These are phyloP conservation scores for Dothiorella sarmentorum DNA, from an alignment of 2,329 filamentous ascomycete species.

Conservation along the genomic window DNA sequence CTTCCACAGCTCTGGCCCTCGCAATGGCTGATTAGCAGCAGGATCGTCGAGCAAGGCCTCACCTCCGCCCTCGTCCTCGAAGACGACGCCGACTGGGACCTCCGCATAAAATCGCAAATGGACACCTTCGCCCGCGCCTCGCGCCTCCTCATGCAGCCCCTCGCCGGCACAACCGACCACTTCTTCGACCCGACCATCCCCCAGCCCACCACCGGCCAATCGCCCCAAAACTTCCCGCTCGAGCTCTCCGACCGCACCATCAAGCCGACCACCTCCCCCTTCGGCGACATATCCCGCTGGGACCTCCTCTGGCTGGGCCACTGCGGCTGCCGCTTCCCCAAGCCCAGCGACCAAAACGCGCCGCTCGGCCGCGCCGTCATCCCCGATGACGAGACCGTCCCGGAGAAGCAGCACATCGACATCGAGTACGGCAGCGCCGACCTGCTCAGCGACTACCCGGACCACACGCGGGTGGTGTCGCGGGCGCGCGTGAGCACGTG, in stretches of 20 bases:
- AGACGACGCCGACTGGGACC: slow-evolving; percentile 26
- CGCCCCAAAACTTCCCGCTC: slow-evolving; percentile 16
- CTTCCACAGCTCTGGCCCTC: too few relatives aligned
- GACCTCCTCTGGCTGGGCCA: slow-evolving; percentile 38
- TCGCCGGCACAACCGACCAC: background rate
- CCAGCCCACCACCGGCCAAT: slow-evolving; percentile 7
- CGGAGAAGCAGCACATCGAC: slow-evolving; percentile 23
- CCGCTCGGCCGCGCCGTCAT: slow-evolving; percentile 25
- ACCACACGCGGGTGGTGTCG: slow-evolving; percentile 20
- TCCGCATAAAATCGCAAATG: slow-evolving; percentile 24
- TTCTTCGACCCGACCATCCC: slow-evolving; percentile 22
- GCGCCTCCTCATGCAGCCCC: slow-evolving; percentile 18
- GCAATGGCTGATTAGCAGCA: background rate
- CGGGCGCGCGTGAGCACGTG: slow-evolving; percentile 18
- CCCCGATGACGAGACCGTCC: slow-evolving; percentile 25
- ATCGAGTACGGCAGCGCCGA: slow-evolving; percentile 22
- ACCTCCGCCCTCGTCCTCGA: slow-evolving; percentile 23
- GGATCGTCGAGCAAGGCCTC: slow-evolving; percentile 13
- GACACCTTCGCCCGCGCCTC: slow-evolving; percentile 22
- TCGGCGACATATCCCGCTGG: slow-evolving; percentile 35
- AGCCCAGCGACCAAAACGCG: background rate
- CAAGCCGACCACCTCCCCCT: slow-evolving; percentile 25
- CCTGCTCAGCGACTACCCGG: slow-evolving; percentile 17
- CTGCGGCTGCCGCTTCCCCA: slow-evolving; percentile 27
- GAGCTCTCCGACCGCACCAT: slow-evolving; percentile 6